Conservation (phyloP, 106 monocot genomes). For the Platanthera zijinensis region DNA sequence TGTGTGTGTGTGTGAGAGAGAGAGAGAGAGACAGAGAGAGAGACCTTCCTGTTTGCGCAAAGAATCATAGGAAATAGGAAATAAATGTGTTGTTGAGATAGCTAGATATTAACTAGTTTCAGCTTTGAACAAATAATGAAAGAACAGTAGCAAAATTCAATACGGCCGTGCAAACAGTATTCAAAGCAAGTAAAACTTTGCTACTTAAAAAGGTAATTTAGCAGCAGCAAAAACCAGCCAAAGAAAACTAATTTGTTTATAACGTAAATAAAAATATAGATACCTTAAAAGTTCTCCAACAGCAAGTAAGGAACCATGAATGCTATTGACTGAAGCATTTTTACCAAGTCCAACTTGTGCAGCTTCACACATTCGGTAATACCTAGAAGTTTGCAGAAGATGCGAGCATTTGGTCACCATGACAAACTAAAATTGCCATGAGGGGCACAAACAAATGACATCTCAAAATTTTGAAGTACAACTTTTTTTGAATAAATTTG, state of each 20-base stretch:
- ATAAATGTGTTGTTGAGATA: background rate
- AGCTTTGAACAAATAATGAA: background rate
- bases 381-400: conserved; percentile 26
- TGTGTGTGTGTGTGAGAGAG: no score
- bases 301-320: conserved; percentile 71
- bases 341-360: conserved; percentile 73
- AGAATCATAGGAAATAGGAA: background rate
- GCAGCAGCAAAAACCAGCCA: background rate
- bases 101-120: background rate
- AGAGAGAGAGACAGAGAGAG: no score
- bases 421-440: background rate
- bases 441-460: background rate
- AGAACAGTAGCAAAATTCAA: background rate
- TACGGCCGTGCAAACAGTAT: background rate
- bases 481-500: background rate
- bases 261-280: background rate
- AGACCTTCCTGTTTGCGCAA: background rate
- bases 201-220: background rate
- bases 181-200: background rate
- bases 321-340: conserved; percentile 64
- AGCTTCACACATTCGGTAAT: conserved; percentile 75
- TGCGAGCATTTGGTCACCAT: background rate
- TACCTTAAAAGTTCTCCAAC: conserved; percentile 75
- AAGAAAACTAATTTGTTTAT: background rate
- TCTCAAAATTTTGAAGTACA: background rate